A percentile compares a stretch with the other conserved stretches of the same genome.
Evolutionary conservation across 148 eudicot genomes (phyloP).

Genomic region (Camellia granthamiana): DNA sequence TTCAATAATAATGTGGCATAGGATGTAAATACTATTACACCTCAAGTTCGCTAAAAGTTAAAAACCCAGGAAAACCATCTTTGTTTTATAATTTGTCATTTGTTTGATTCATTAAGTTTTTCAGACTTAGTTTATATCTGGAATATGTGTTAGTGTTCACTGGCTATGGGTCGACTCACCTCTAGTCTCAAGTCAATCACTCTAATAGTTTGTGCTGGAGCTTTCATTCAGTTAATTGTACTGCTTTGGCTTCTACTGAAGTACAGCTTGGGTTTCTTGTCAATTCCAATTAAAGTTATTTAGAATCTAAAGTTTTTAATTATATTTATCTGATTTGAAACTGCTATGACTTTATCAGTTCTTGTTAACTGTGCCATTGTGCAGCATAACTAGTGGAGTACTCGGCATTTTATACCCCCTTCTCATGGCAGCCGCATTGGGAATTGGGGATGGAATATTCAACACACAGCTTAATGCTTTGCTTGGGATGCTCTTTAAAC

Average conservation of each 20-base stretch:
- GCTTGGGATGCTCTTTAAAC: slow-evolving; percentile 85
- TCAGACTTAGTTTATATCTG: too few species aligned
- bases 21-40: too few species aligned
- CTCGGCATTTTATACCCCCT: slow-evolving; percentile 59
- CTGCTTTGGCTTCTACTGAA: slow-evolving; percentile 71
- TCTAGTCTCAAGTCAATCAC: slow-evolving; percentile 76
- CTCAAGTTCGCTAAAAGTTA: too few species aligned
- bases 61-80: too few species aligned
- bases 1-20: too few species aligned
- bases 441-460: slow-evolving; percentile 87
- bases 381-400: slow-evolving; percentile 58
- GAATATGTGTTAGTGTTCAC: slow-evolving; percentile 57
- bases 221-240: slow-evolving; percentile 55
- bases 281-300: not conserved
- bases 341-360: not conserved
- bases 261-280: slow-evolving; percentile 48
- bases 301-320: not conserved
- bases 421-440: slow-evolving; percentile 69
- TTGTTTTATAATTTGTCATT: too few species aligned
- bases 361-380: not conserved
- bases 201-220: slow-evolving; percentile 67
- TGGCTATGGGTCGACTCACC: slow-evolving; percentile 80
- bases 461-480: slow-evolving; percentile 88
- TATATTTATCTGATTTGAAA: not conserved
- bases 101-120: too few species aligned